phyloP scores from a whole-genome alignment of 495 filamentous ascomycete species.

The Aspergillus wentii region DNA sequence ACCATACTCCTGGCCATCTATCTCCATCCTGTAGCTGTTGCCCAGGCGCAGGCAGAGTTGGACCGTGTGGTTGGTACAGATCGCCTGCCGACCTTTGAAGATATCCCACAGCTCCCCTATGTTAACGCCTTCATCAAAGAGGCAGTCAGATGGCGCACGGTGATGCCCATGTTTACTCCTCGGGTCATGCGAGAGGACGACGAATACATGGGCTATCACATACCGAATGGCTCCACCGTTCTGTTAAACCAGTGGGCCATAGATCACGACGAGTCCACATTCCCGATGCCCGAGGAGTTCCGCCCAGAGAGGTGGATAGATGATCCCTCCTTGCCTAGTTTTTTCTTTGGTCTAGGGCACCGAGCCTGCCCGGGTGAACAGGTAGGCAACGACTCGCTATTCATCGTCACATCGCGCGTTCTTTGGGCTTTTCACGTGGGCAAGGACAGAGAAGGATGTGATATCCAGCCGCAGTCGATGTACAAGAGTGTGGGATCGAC shows the following conservation, averaged over 20 bases:
- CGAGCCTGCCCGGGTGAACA: constrained; percentile 54
- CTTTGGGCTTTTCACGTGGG: constrained; percentile 55
- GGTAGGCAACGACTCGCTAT: constrained; percentile 51
- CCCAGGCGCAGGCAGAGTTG: constrained; percentile 21
- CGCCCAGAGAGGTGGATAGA: constrained; percentile 36
- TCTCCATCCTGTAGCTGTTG: constrained; percentile 10
- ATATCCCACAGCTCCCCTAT: constrained; percentile 38
- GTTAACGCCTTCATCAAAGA: constrained; percentile 58
- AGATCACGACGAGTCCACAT: constrained; percentile 27
- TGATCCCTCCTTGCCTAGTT: constrained; percentile 33
- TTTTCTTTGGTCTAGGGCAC: constrained; percentile 57
- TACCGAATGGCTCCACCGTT: constrained; percentile 48
- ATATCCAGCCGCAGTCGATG: too few relatives aligned
- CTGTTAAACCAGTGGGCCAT: constrained; percentile 37
- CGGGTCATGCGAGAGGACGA: constrained; percentile 50
- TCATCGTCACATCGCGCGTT: constrained; percentile 52
- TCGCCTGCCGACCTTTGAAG: constrained; percentile 43
- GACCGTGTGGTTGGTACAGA: constrained; percentile 28
- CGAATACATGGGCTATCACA: constrained; percentile 51
- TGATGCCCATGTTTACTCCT: constrained; percentile 47
- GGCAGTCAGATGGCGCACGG: constrained; percentile 56
- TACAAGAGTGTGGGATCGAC: too few relatives aligned
- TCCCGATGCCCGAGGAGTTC: constrained; percentile 32
- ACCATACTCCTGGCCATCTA: constrained; percentile 23
- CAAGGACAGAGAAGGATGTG: too few relatives aligned